Evolutionary conservation across 139 green algal genomes (phyloP), one percentile per base, ranked within the genome.

Genomic region (Pseudopediastrum boryanum): DNA sequence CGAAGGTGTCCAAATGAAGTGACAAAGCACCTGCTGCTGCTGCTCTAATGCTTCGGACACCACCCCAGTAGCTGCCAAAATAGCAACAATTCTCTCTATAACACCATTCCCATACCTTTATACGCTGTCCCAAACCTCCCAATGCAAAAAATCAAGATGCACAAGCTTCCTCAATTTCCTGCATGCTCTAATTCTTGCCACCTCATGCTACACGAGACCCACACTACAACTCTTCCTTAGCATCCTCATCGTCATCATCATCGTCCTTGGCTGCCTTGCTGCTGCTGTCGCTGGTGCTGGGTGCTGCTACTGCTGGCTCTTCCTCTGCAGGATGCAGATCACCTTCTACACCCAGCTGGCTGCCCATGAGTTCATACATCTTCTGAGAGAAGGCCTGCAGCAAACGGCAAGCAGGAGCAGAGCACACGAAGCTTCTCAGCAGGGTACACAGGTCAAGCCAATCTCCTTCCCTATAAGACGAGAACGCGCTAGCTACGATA

Each of bases 291-390:
- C 70, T 67, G 70, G 51, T 77, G 70, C 51, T 19, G 48, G 51
- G 68, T n/a, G n/a, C 48, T 19, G 16, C 48, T 19, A 58, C 16
- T 27, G 16, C 48, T 16, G 16, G 16, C 48, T 58, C 48, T 16
- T 58, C 48, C 48, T 58, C 48, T 19, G 48, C 16, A 16, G 16
- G 16, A 58, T 27, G 16, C n/a, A 68, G 35, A 2, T 69, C 52
- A 29, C 38, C 54, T 29, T 56, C 59, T 42, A 79, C 72, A 7
- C 56, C 72, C 41, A 79, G 61, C 56, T 71, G 16, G 6, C 63
- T 58, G 56, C 70, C 58, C 16, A 79, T 70, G 23, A 79, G 9
- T 36, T 70, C 58, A 39, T 79, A 79, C 56, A 79, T 71, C 29
- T 58, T 41, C 56, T 44, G 31, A 4, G 58, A 31, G 25, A 79